Conservation (phyloP, 495 filamentous ascomycete species). For the Aspergillus leporis region DNA sequence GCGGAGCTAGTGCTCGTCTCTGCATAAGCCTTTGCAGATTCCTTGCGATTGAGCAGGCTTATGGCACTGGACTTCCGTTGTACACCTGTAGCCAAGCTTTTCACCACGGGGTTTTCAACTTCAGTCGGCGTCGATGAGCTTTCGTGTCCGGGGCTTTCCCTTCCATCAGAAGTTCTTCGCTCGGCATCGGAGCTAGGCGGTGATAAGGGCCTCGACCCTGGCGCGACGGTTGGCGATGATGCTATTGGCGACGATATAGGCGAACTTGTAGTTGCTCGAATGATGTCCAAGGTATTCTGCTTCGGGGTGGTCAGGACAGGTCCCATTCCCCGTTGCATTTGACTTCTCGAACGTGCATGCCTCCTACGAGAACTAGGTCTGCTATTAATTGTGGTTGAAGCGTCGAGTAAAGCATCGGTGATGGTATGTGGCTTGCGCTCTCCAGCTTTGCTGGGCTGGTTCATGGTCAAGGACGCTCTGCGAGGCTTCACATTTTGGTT, state of each 20-base stretch:
- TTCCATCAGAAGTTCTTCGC: slow-evolving; percentile 20
- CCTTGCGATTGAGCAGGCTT: slow-evolving; percentile 75
- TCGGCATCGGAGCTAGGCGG: slow-evolving; percentile 40
- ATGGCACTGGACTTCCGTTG: slow-evolving; percentile 77
- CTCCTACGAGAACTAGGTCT: slow-evolving; percentile 56
- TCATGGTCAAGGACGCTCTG: slow-evolving; percentile 36
- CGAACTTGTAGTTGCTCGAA: slow-evolving; percentile 30
- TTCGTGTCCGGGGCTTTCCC: slow-evolving; percentile 34
- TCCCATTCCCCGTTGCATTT: slow-evolving; percentile 49
- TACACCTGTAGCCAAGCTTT: slow-evolving; percentile 31
- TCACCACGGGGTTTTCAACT: slow-evolving; percentile 33
- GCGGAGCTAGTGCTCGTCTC: slow-evolving; percentile 83
- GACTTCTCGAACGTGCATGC: slow-evolving; percentile 48
- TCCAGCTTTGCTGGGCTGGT: slow-evolving; percentile 26
- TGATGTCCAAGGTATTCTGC: slow-evolving; percentile 24
- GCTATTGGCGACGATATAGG: slow-evolving; percentile 35
- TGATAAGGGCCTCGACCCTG: slow-evolving; percentile 41
- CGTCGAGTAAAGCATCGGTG: slow-evolving; percentile 86
- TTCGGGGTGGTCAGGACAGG: slow-evolving; percentile 16
- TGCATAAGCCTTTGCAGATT: slow-evolving; percentile 74
- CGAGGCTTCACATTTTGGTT: slow-evolving; percentile 47
- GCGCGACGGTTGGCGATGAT: slow-evolving; percentile 42
- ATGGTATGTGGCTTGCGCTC: slow-evolving; percentile 69
- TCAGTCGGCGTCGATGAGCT: slow-evolving; percentile 42
- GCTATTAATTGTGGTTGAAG: slow-evolving; percentile 84